Base-by-base conservation (phyloP, 1,139 yeast species). In the Spathaspora jeffriesii region DNA sequence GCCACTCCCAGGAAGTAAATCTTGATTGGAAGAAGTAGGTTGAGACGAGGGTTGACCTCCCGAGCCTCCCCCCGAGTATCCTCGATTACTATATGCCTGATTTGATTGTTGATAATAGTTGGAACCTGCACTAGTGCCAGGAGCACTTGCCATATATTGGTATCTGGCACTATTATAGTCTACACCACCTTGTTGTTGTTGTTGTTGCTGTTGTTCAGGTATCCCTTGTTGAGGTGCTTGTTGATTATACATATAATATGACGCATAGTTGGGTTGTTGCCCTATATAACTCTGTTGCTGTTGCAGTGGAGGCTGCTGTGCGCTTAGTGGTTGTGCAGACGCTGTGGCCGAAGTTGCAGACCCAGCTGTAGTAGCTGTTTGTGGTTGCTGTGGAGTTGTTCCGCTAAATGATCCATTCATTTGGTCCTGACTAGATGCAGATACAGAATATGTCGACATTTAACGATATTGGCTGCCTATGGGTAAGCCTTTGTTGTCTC, bases 221-320 rank as follows among this genome's bases (percentile, higher is more conserved):
- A 43, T 47, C 20, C 36, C 39, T 22, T 38, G 43, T 34, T 49
- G 51, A 18, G 60, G 47, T 11, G 45, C 40, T 41, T 51, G 54
- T 46, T 59, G 63, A 44, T 62, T 62, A 45, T 57, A 59, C 58
- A 57, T 53, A 43, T 60, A 60, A 44, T 60, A 60, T 13, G 63
- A 58, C 18, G 58, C 55, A 45, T 60, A 59, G 18, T 58, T 53
- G 41, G 53, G 60, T 46, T 56, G 55, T 39, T 34, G 38, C 23
- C 38, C 38, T 10, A 48, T 32, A 42, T 43, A 38, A 28, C 42
- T 48, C 38, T 47, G 52, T 36, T 47, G 51, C 15, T 40, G 48
- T 18, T 40, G 48, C n/a, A n/a, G n/a, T 13, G 20, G 47, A 15
- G 27, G 50, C 40, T 47, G 56, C 21, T 44, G 41, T 11, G 30